Evolutionary conservation across 352 stramenopile species (phyloP).

Genomic region (Saprolegnia parasitica): DNA sequence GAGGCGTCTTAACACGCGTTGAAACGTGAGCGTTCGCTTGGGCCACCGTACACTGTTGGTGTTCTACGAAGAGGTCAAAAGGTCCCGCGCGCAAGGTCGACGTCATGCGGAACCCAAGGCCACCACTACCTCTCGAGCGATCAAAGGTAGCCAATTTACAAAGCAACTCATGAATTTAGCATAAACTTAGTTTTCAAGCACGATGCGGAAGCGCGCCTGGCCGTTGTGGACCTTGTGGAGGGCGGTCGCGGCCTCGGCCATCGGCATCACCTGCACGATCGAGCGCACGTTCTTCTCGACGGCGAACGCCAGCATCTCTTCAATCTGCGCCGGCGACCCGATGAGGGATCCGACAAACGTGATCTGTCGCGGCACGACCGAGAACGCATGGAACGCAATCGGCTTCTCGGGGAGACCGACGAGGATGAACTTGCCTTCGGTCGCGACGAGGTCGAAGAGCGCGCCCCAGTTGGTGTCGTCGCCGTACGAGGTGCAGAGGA

Average conservation of each 20-base stretch:
- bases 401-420: conserved; percentile 38
- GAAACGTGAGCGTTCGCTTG: too few species aligned
- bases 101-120: too few species aligned
- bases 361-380: conserved; percentile 42
- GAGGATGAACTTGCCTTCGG: conserved; percentile 52
- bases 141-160: too few species aligned
- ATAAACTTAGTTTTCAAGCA: conserved; percentile 39
- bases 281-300: conserved; percentile 53
- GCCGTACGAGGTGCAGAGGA: conserved; percentile 31
- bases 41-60: too few species aligned
- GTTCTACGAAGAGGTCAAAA: too few species aligned
- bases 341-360: conserved; percentile 66
- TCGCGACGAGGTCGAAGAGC: conserved; percentile 31
- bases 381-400: conserved; percentile 37
- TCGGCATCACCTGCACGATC: conserved; percentile 50
- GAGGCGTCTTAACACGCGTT: too few species aligned
- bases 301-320: conserved; percentile 85
- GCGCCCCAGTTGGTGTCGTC: conserved; percentile 22
- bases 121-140: too few species aligned
- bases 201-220: conserved; percentile 42
- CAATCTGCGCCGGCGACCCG: conserved; percentile 73
- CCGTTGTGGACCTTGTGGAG: conserved; percentile 41
- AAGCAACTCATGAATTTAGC: background rate
- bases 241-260: conserved; percentile 44
- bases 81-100: too few species aligned